Percentiles rank a stretch among this genome's conserved stretches.
These are phyloP conservation scores for Chlamydomonas sp. DNA, from an alignment of 139 green algal genomes.

Conservation along the genomic window DNA sequence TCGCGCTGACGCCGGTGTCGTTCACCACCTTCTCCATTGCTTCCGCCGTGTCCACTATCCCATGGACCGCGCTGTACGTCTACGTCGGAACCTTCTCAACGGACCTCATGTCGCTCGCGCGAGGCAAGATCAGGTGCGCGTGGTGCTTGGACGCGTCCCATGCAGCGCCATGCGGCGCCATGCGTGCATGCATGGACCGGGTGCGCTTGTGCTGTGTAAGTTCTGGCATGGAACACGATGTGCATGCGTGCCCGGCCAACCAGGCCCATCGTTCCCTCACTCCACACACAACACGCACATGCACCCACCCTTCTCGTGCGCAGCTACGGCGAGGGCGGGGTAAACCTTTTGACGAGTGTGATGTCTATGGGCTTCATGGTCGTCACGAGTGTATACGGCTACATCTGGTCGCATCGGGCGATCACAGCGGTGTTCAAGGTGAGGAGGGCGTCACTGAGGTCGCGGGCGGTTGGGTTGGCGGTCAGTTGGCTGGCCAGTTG, in stretches of 20 bases:
- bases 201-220: not conserved
- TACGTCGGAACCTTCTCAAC: constrained; percentile 57
- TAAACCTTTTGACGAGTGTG: not conserved
- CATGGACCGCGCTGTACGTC: constrained; percentile 54
- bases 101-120: constrained; percentile 23
- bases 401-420: constrained; percentile 29
- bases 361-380: constrained; percentile 23
- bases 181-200: not conserved
- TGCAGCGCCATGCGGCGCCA: not conserved
- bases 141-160: not conserved
- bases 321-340: too few species aligned
- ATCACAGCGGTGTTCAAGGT: constrained; percentile 24
- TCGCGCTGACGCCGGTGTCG: constrained; percentile 44
- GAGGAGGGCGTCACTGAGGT: too few species aligned
- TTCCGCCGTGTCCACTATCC: constrained; percentile 39
- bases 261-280: not conserved
- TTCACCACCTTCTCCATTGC: constrained; percentile 39
- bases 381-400: constrained; percentile 36
- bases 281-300: constrained; percentile 1
- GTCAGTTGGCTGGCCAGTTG: too few species aligned
- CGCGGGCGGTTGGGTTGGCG: too few species aligned
- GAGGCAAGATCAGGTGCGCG: constrained; percentile 10
- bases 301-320: too few species aligned
- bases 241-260: constrained; percentile 7
- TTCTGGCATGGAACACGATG: not conserved